These are phyloP conservation scores for Silene vulgaris DNA, from an alignment of 179 eudicot species.

Conservation along the genomic window DNA sequence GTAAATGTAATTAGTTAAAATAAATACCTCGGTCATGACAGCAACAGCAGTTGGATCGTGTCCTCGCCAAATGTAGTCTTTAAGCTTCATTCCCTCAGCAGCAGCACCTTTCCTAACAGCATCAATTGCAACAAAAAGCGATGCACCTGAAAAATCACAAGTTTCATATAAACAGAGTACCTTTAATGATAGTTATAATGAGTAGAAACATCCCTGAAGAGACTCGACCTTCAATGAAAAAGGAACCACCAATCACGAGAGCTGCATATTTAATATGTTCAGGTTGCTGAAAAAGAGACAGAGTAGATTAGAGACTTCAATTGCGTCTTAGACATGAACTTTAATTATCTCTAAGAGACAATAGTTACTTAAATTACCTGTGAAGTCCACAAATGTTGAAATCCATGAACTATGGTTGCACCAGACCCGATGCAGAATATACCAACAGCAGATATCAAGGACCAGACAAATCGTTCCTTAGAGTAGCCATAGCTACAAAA, in stretches of 20 bases:
- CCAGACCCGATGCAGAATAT: conserved; percentile 98
- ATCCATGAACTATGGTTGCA: conserved; percentile 88
- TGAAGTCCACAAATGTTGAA: conserved; percentile 82
- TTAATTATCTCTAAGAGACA: not conserved
- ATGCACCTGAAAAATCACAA: conserved; percentile 56
- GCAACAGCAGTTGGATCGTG: conserved; percentile 99
- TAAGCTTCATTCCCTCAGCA: conserved; percentile 91
- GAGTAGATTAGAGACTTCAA: conserved; percentile 16
- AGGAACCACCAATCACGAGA: conserved; percentile 88
- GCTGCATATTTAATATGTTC: conserved; percentile 84
- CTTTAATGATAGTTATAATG: not conserved
- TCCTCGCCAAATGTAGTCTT: conserved; percentile 97
- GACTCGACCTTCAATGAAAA: conserved; percentile 73
- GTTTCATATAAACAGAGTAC: not conserved
- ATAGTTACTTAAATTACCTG: conserved; percentile 42
- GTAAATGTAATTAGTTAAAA: not conserved
- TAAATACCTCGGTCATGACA: conserved; percentile 90
- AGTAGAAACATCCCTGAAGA: conserved; percentile 8
- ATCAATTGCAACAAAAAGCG: conserved; percentile 84
- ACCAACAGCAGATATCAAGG: conserved; percentile 98
- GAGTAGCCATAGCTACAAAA: conserved; percentile 80
- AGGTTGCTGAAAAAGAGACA: conserved; percentile 56
- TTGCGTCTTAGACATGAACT: conserved; percentile 6
- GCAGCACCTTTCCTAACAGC: conserved; percentile 98
- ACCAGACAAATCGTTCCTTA: conserved; percentile 98